Evolutionary conservation across 768 basidiomycete species (phyloP).

Genomic region (Hypholoma sublateritium): DNA sequence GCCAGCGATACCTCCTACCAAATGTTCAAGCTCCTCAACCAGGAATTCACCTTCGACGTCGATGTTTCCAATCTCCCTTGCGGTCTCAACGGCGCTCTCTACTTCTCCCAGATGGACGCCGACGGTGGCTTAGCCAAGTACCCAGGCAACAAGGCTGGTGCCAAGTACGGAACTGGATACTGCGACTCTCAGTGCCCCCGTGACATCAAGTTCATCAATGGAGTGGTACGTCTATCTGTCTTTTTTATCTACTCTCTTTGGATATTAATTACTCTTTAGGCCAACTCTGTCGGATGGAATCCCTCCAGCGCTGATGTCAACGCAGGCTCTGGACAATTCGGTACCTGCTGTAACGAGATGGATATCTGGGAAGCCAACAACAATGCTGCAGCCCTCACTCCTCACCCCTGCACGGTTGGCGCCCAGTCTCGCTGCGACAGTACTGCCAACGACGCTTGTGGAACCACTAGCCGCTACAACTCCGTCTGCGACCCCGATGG

Average conservation of each 20-base stretch:
- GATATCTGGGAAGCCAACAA: constrained; percentile 62
- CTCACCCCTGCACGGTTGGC: constrained; percentile 45
- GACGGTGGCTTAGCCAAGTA: constrained; percentile 51
- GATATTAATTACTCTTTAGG: constrained; percentile 27
- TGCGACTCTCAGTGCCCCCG: constrained; percentile 52
- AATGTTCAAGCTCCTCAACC: constrained; percentile 46
- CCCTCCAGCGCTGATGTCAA: constrained; percentile 37
- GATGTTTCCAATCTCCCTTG: constrained; percentile 57
- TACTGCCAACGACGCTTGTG: constrained; percentile 28
- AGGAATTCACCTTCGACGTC: constrained; percentile 64
- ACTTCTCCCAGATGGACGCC: constrained; percentile 56
- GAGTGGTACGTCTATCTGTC: constrained; percentile 35
- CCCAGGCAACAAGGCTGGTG: constrained; percentile 57
- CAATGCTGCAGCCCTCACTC: constrained; percentile 50
- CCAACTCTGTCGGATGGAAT: constrained; percentile 46
- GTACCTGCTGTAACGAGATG: constrained; percentile 61
- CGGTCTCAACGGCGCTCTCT: constrained; percentile 61
- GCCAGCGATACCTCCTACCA: constrained; percentile 43
- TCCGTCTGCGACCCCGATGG: constrained; percentile 55
- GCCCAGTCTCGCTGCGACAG: constrained; percentile 44
- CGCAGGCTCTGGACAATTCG: constrained; percentile 43
- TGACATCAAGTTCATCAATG: constrained; percentile 62
- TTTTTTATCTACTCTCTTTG: neutral
- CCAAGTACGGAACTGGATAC: constrained; percentile 39
- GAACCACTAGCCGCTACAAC: constrained; percentile 35